Evolutionary conservation across 2,329 filamentous ascomycete species (phyloP).

Genomic region (Coniochaeta hoffmannii): DNA sequence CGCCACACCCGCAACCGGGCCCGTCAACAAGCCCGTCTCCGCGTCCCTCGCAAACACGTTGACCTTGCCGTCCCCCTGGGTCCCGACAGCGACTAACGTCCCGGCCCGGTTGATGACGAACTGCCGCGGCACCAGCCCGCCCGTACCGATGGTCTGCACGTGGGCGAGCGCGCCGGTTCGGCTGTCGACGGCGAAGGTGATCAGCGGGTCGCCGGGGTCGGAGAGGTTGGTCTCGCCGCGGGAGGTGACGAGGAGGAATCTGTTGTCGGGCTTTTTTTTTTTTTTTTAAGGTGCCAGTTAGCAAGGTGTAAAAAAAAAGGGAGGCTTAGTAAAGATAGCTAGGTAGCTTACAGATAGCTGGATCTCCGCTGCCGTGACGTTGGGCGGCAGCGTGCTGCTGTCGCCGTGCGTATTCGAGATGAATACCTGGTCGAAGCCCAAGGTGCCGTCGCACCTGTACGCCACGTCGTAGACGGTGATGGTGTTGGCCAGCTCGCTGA

Average conservation of each 20-base stretch:
- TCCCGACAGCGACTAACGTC: constrained; percentile 55
- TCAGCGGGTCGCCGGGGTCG: constrained; percentile 55
- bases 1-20: constrained; percentile 32
- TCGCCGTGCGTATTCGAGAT: constrained; percentile 39
- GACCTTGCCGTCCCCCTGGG: constrained; percentile 54
- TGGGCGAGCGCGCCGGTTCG: constrained; percentile 47
- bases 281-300: constrained; percentile 3
- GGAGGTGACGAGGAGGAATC: constrained; percentile 60
- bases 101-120: constrained; percentile 61
- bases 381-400: constrained; percentile 28
- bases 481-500: constrained; percentile 52
- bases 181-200: constrained; percentile 50
- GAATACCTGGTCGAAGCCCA: constrained; percentile 40
- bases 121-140: constrained; percentile 59
- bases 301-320: too few species aligned
- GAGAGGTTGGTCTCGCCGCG: constrained; percentile 42
- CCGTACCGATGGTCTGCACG: constrained; percentile 52
- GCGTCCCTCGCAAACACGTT: constrained; percentile 55
- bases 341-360: constrained; percentile 43
- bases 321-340: neutral
- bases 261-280: constrained; percentile 42
- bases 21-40: constrained; percentile 47
- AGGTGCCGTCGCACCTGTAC: constrained; percentile 35
- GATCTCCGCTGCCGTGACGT: constrained; percentile 47
- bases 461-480: constrained; percentile 49